Evolutionary conservation across 495 filamentous ascomycete genomes (phyloP).

Genomic region (Gamarada debralockiae): DNA sequence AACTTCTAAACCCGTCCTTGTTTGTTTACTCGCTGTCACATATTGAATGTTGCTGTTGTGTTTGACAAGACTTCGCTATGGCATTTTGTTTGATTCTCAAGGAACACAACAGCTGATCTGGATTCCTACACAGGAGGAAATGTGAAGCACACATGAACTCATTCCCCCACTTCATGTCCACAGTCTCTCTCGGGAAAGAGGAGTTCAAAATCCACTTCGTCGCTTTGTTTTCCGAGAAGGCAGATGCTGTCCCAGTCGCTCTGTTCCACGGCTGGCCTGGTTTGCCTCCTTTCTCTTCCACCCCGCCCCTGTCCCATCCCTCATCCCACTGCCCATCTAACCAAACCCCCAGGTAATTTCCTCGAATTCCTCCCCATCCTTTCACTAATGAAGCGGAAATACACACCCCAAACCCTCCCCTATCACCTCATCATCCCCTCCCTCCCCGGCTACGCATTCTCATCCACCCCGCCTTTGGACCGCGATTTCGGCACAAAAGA

Average conservation of each 20-base stretch:
- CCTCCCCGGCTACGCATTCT: conserved; percentile 60
- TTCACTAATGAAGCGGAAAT: conserved; percentile 42
- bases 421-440: conserved; percentile 67
- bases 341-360: conserved; percentile 51
- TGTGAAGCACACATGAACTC: conserved; percentile 55
- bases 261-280: conserved; percentile 63
- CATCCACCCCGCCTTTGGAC: conserved; percentile 45
- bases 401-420: conserved; percentile 49
- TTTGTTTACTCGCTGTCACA: too few species aligned
- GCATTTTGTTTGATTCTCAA: too few species aligned
- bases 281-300: conserved; percentile 23
- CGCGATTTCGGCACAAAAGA: conserved; percentile 40
- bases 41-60: too few species aligned
- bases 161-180: conserved; percentile 57
- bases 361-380: conserved; percentile 49
- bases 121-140: conserved; percentile 48
- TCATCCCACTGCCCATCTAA: conserved; percentile 4
- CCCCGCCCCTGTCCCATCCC: neutral
- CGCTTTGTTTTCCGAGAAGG: conserved; percentile 54
- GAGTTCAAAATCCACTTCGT: conserved; percentile 56
- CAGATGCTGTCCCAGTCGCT: conserved; percentile 56
- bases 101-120: too few species aligned
- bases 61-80: too few species aligned
- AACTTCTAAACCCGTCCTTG: too few species aligned
- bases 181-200: conserved; percentile 39